Base-by-base conservation (phyloP, 1,284 basidiomycete genomes). In the Melampsora larici-populina region DNA sequence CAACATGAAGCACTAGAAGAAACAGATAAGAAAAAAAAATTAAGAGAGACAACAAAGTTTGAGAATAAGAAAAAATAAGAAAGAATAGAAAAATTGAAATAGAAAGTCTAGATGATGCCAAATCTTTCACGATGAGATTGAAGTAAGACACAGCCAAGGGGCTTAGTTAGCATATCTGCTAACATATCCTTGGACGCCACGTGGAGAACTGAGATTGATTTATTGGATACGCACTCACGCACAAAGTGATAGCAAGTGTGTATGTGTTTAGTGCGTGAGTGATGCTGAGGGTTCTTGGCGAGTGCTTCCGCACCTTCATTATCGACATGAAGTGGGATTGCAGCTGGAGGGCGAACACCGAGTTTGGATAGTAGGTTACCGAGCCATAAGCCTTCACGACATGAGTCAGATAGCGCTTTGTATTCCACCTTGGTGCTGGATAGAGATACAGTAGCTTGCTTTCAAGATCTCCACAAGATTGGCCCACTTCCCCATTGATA, bases 391-490 rank as follows among this genome's bases (percentile, higher is more conserved):
- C 64, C 64, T 13, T 66, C 26, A 4, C n/a, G 31, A n/a, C 64
- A 29, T 9, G 64, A 9, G 33, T 66, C 29, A 11, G 33, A 15
- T 15, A 31, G n/a, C 4, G 29, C 64, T n/a, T 66, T 66, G 24
- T 67, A 67, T 17, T 67, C 29, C 15, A 31, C 65, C 40, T 67
- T 36, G 29, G 64, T 66, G 36, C 24, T 40, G n/a, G 64, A 66
- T 1, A 40, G 11, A 9, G 64, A 66, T 1, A 66, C 64, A 29
- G 64, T 66, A 1, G 11, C 33, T 36, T 66, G 64, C n/a, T 66
- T 66, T 29, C 26, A 3, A 33, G 29, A 8, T 13, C 36, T 66
- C 64, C 64, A 66, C 13, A 29, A 66, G 11, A 66, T 66, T 8
- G n/a, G 26, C 5, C 64, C 64, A 36, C 18, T 43, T 1, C 64